These are phyloP conservation scores for Epichloe aotearoae DNA, from an alignment of 2,329 filamentous ascomycete genomes.

Conservation along the genomic window DNA sequence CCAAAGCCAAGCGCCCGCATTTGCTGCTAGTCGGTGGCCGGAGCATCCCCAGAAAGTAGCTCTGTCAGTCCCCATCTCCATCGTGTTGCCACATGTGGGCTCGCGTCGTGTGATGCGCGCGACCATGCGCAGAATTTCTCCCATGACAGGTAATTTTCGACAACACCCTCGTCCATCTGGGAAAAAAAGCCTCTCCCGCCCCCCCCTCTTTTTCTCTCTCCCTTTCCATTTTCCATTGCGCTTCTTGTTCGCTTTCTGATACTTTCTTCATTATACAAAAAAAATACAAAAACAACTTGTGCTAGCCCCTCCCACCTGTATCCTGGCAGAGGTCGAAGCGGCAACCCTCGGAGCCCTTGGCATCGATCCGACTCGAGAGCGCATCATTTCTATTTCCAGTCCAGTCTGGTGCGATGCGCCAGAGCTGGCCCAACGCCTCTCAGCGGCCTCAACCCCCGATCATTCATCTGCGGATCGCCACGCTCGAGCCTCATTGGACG, in stretches of 20 bases:
- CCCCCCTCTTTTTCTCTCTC: neutral
- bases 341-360: too few relatives aligned
- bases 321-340: too few relatives aligned
- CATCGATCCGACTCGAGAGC: neutral
- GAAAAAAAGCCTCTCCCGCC: neutral
- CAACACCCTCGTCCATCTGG: neutral
- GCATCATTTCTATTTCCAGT: too few relatives aligned
- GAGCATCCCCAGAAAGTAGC: too few relatives aligned
- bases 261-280: too few relatives aligned
- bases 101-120: conserved; percentile 5
- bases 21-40: too few relatives aligned
- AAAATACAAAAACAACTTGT: too few relatives aligned
- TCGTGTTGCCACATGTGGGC: conserved; percentile 5
- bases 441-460: neutral
- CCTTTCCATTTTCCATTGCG: too few relatives aligned
- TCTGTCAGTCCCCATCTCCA: neutral
- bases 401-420: neutral
- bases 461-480: neutral
- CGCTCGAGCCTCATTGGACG: conserved; percentile 1
- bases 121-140: conserved; percentile 2
- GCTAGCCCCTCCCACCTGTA: too few relatives aligned
- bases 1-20: too few relatives aligned
- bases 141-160: neutral
- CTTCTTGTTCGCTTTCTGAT: too few relatives aligned
- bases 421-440: neutral